A percentile compares a stretch with the other conserved stretches of the same genome.
phyloP scores from a whole-genome alignment of 2,329 filamentous ascomycete species.

The Colletotrichum noveboracense region DNA sequence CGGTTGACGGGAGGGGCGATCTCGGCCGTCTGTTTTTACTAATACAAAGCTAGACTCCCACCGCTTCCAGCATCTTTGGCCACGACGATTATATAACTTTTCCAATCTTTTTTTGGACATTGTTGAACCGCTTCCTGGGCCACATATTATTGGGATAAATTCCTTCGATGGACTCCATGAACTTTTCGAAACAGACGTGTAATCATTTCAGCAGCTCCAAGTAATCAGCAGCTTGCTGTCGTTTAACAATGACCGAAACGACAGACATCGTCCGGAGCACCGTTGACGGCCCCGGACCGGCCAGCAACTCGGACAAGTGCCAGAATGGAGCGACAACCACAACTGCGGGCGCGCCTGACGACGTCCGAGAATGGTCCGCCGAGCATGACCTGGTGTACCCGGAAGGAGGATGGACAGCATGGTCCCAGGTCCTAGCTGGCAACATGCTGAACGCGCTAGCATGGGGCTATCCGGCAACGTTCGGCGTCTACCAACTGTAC shows the following conservation, averaged over 20 bases:
- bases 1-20: background rate
- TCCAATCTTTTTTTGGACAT: background rate
- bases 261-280: background rate
- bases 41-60: background rate
- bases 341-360: background rate
- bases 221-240: background rate
- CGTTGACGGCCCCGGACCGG: background rate
- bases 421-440: conserved; percentile 54
- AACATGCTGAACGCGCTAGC: conserved; percentile 53
- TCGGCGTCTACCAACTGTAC: conserved; percentile 60
- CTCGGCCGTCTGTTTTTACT: background rate
- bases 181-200: background rate
- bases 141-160: background rate
- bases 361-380: conserved; percentile 2
- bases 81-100: background rate
- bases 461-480: conserved; percentile 55
- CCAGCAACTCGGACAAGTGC: background rate
- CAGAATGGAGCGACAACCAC: background rate
- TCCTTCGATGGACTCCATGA: background rate
- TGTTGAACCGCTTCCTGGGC: background rate
- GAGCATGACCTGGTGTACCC: conserved; percentile 30
- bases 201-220: background rate
- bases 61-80: background rate
- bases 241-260: background rate
- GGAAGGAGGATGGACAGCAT: conserved; percentile 52